Base-by-base conservation (phyloP, 2,329 filamentous ascomycete genomes). In the Paraconiothyrium sp. region DNA sequence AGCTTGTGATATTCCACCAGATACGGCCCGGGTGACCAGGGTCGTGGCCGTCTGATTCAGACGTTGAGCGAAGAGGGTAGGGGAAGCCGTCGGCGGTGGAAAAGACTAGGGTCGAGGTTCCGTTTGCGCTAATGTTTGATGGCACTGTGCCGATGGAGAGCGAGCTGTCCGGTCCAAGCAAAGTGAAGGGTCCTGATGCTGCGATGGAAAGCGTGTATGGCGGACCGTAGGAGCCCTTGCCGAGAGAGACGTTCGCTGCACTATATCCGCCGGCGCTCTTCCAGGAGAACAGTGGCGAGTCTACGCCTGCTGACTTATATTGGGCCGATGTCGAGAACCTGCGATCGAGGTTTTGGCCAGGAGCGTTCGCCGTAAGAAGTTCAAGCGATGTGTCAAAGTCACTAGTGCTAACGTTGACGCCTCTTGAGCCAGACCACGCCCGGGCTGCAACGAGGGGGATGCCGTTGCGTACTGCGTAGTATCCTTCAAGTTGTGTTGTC, bases 61-160 rank as follows among this genome's bases (percentile, higher is more conserved):
- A 72, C 0, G 84, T 80, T 0, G 79, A 79, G 1, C 83, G 83
- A 5, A 86, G 79, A 0, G 84, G 84, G 64, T 87, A 86, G 10
- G 73, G 66, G 57, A 76, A 73, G 57, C 67, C 65, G 55, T 77
- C 75, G 2, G 80, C 68, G 5, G 75, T 78, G 54, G 74, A 73
- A 69, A 85, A 86, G 1, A 76, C 66, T 3, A 86, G 71, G 1
- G 68, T 72, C 1, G 79, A 80, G 7, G 70, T 61, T 24, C 79
- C 13, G 67, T 59, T 59, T 0, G 61, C 43, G 14, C 62, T 61
- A 9, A 57, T 58, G 43, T 65, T 71, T 2, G 64, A 62, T 5
- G 63, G 30, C 3, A 67, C 54, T 46, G 64, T 52, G 4, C 69
- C 68, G 4, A 86, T 63, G 0, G 69, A 71, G 3, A 86, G 77